A percentile compares a stretch with the other conserved stretches of the same genome.
Conservation (phyloP, 2,329 filamentous ascomycete genomes). For the Penicillium sp. region DNA sequence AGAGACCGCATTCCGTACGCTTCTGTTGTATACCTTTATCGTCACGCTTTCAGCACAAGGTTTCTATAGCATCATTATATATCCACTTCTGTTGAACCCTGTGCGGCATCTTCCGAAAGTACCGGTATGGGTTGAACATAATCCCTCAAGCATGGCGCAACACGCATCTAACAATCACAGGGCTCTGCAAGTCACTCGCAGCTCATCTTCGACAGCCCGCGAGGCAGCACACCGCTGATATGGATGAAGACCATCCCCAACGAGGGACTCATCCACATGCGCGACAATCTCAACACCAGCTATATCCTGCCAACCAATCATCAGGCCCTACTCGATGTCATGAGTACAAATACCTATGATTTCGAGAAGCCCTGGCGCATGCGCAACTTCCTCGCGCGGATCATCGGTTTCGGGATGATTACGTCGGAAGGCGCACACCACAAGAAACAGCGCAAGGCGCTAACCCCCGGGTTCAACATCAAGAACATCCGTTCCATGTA, state of each 20-base stretch:
- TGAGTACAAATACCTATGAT: slow-evolving; percentile 56
- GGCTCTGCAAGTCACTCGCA: slow-evolving; percentile 27
- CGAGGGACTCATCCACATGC: slow-evolving; percentile 57
- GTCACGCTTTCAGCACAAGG: slow-evolving; percentile 27
- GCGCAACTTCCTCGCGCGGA: slow-evolving; percentile 48
- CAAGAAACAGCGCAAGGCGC: slow-evolving; percentile 45
- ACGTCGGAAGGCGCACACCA: slow-evolving; percentile 54
- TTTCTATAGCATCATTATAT: slow-evolving; percentile 48
- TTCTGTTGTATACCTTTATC: slow-evolving; percentile 23
- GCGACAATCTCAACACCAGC: slow-evolving; percentile 46
- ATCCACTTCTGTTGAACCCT: slow-evolving; percentile 53
- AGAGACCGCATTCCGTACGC: slow-evolving; percentile 25
- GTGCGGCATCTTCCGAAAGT: slow-evolving; percentile 53
- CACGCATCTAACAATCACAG: slow-evolving; percentile 13
- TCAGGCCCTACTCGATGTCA: slow-evolving; percentile 51
- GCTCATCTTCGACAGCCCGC: slow-evolving; percentile 37
- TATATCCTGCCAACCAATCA: slow-evolving; percentile 36
- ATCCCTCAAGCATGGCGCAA: not conserved
- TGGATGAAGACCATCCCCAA: slow-evolving; percentile 58
- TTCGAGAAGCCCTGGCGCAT: slow-evolving; percentile 53
- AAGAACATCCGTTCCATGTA: slow-evolving; percentile 40
- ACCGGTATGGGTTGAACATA: slow-evolving; percentile 7
- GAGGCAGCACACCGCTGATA: slow-evolving; percentile 31
- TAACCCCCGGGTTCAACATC: slow-evolving; percentile 41
- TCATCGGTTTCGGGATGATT: slow-evolving; percentile 55